Evolutionary conservation across 1,139 yeast species (phyloP).

Genomic region (Zhuliangozyma parablackwelliae): DNA sequence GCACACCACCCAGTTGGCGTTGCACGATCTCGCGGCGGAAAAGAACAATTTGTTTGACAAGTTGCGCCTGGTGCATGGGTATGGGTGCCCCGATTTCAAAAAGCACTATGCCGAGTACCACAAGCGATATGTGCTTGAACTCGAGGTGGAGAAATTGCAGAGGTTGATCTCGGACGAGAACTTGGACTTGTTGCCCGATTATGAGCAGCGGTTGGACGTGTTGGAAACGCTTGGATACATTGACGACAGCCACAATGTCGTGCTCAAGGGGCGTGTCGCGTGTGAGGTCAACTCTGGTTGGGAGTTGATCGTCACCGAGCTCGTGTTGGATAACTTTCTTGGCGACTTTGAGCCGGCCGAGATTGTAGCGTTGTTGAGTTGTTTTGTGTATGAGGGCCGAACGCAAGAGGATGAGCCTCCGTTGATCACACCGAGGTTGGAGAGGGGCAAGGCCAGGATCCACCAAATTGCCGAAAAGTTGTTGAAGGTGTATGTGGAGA

Average conservation of each 20-base stretch:
- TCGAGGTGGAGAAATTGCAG: constrained; percentile 54
- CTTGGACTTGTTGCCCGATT: constrained; percentile 85
- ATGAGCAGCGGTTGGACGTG: constrained; percentile 81
- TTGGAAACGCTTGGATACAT: constrained; percentile 72
- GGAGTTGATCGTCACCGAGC: constrained; percentile 85
- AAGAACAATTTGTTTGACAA: constrained; percentile 36
- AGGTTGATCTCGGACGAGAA: constrained; percentile 78
- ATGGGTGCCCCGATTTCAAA: constrained; percentile 39
- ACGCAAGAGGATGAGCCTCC: constrained; percentile 57
- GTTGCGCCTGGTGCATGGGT: constrained; percentile 24
- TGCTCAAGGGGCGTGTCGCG: constrained; percentile 81
- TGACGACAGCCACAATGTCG: constrained; percentile 70
- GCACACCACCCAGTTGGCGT: constrained; percentile 43
- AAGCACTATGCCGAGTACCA: constrained; percentile 46
- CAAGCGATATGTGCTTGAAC: constrained; percentile 41
- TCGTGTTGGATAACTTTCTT: constrained; percentile 82
- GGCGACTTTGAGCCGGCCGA: constrained; percentile 95
- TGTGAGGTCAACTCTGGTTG: constrained; percentile 88
- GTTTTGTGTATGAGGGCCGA: constrained; percentile 89
- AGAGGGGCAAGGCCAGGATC: constrained; percentile 69
- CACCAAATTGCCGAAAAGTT: constrained; percentile 65
- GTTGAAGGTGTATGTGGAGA: constrained; percentile 56
- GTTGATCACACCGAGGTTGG: constrained; percentile 77
- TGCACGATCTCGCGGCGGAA: constrained; percentile 49
- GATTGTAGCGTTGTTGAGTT: constrained; percentile 86